These are phyloP conservation scores for Dacryopinax spathularia DNA, from an alignment of 768 basidiomycete species.

Conservation along the genomic window DNA sequence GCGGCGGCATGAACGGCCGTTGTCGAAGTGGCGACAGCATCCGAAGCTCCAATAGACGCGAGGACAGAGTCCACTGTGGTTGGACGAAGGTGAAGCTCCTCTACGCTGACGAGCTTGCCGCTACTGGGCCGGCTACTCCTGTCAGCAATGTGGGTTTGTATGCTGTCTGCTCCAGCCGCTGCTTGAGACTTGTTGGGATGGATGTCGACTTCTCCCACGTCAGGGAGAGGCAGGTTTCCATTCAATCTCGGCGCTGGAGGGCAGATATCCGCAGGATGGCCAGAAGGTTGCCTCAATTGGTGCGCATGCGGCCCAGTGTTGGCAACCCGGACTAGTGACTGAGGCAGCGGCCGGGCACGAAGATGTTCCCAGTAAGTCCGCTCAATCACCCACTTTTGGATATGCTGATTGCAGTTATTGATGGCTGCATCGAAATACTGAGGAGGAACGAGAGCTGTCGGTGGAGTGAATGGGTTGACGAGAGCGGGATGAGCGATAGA, in stretches of 20 bases:
- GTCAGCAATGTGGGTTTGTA: too few species aligned
- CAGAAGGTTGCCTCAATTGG: not conserved
- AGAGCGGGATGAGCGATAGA: not conserved
- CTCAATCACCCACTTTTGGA: not conserved
- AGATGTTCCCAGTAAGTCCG: not conserved
- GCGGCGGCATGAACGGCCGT: not conserved
- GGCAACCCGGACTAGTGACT: not conserved
- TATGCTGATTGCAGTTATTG: not conserved
- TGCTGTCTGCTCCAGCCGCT: not conserved
- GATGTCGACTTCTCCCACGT: not conserved
- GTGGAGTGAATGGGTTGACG: not conserved
- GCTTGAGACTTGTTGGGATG: not conserved
- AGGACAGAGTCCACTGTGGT: not conserved
- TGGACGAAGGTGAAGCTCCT: not conserved
- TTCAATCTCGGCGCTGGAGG: not conserved
- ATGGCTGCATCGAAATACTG: not conserved
- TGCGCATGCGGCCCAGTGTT: not conserved
- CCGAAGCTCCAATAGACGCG: not conserved
- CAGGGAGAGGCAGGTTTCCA: not conserved
- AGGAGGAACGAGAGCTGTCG: not conserved
- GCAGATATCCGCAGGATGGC: not conserved
- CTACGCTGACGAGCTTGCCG: not conserved
- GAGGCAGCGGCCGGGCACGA: not conserved
- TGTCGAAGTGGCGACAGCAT: not conserved
- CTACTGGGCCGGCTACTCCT: too few species aligned